Conservation (phyloP, 805 yeast species). For the Metschnikowia gelsemii region DNA sequence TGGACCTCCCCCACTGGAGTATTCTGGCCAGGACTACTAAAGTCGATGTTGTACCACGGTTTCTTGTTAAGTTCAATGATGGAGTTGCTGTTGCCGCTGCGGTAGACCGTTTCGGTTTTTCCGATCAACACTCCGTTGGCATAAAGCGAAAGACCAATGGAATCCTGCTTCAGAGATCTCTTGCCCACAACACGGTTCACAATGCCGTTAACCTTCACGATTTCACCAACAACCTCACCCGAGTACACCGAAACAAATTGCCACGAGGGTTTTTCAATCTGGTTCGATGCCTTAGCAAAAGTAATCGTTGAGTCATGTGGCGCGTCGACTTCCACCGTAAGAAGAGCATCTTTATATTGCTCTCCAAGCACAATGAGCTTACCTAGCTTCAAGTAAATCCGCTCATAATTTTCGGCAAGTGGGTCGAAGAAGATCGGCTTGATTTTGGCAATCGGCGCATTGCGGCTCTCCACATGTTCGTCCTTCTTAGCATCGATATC, state of each 20-base stretch:
- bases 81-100: slow-evolving; percentile 44
- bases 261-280: slow-evolving; percentile 53
- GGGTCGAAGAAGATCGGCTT: slow-evolving; percentile 67
- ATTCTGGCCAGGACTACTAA: slow-evolving; percentile 36
- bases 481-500: background rate
- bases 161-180: slow-evolving; percentile 48
- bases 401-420: slow-evolving; percentile 55
- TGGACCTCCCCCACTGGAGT: slow-evolving; percentile 49
- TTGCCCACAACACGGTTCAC: slow-evolving; percentile 37
- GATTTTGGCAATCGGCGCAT: slow-evolving; percentile 61
- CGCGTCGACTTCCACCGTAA: slow-evolving; percentile 55
- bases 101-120: slow-evolving; percentile 53
- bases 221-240: slow-evolving; percentile 71
- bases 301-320: slow-evolving; percentile 49
- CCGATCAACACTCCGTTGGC: slow-evolving; percentile 65
- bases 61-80: slow-evolving; percentile 47
- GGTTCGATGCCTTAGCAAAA: slow-evolving; percentile 71
- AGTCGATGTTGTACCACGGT: slow-evolving; percentile 45
- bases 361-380: slow-evolving; percentile 38
- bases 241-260: slow-evolving; percentile 70
- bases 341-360: slow-evolving; percentile 37
- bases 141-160: slow-evolving; percentile 53
- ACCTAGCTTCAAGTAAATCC: slow-evolving; percentile 60
- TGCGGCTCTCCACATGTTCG: slow-evolving; percentile 30
- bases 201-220: slow-evolving; percentile 61